Percentiles rank a stretch among this genome's conserved stretches.
Conservation (phyloP, 2,329 filamentous ascomycete species). For the Tricladium varicosporioides region DNA sequence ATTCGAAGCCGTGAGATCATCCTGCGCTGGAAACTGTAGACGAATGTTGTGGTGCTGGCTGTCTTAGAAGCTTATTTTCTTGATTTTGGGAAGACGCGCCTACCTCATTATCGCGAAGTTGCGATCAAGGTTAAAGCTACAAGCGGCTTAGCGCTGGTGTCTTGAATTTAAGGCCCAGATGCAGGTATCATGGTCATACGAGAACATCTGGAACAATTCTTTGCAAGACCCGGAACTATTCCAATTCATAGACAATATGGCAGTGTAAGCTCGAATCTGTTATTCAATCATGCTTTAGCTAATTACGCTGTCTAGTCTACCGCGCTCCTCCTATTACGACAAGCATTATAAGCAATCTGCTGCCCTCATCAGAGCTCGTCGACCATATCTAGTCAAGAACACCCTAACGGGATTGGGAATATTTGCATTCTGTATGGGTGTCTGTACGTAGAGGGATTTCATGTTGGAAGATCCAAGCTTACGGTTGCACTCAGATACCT, state of each 20-base stretch:
- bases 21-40: constrained; percentile 9
- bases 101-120: constrained; percentile 1
- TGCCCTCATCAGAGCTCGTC: constrained; percentile 85
- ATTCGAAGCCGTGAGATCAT: constrained; percentile 13
- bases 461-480: background rate
- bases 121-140: background rate
- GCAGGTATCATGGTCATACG: background rate
- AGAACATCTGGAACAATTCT: background rate
- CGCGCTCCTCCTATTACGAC: constrained; percentile 86
- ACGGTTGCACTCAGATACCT: constrained; percentile 51
- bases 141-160: background rate
- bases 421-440: constrained; percentile 70
- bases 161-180: background rate
- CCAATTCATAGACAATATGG: constrained; percentile 24
- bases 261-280: constrained; percentile 23
- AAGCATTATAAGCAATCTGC: constrained; percentile 80
- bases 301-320: constrained; percentile 45
- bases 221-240: background rate
- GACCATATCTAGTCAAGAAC: constrained; percentile 91
- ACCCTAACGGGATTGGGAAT: constrained; percentile 75
- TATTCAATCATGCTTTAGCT: background rate
- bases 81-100: constrained; percentile 8
- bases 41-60: background rate
- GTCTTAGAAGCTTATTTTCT: background rate
- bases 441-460: constrained; percentile 68